These are phyloP conservation scores for Nepenthes alata DNA, from an alignment of 179 eudicot species.

Conservation along the genomic window DNA sequence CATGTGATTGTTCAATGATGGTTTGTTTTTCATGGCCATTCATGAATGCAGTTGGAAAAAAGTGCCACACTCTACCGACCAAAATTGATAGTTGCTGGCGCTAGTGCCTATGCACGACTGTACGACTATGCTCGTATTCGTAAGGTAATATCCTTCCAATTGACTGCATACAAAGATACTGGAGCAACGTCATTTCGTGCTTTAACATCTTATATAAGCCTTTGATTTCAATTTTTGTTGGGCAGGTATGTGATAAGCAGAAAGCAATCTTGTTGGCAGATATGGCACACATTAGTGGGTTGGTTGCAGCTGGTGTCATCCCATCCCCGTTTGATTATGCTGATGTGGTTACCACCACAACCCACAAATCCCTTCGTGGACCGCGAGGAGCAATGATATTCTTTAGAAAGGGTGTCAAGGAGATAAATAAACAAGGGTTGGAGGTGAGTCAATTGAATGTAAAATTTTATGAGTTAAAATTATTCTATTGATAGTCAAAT, in stretches of 20 bases:
- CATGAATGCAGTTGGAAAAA: conserved; percentile 70
- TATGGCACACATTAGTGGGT: conserved; percentile 97
- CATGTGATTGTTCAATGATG: not conserved
- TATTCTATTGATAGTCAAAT: too few species aligned
- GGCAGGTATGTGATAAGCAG: conserved; percentile 87
- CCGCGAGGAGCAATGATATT: conserved; percentile 98
- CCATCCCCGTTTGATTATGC: conserved; percentile 98
- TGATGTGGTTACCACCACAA: conserved; percentile 91
- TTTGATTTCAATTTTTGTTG: conserved; percentile 5
- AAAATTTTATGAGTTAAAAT: too few species aligned
- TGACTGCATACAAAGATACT: not conserved
- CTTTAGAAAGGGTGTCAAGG: conserved; percentile 86
- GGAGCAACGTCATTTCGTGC: not conserved
- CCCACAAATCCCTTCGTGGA: conserved; percentile 96
- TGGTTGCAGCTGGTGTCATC: conserved; percentile 87
- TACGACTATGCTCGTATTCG: conserved; percentile 86
- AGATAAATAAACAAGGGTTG: conserved; percentile 76
- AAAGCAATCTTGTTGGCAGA: conserved; percentile 88
- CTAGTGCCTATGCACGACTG: conserved; percentile 93
- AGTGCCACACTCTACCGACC: conserved; percentile 93
- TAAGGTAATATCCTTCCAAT: conserved; percentile 37
- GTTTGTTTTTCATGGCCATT: conserved; percentile 4
- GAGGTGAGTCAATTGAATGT: conserved; percentile 34
- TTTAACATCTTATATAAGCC: conserved; percentile 5
- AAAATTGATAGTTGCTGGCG: conserved; percentile 90